phyloP scores from a whole-genome alignment of 352 stramenopile species.

The Phytophthora brassicae region DNA sequence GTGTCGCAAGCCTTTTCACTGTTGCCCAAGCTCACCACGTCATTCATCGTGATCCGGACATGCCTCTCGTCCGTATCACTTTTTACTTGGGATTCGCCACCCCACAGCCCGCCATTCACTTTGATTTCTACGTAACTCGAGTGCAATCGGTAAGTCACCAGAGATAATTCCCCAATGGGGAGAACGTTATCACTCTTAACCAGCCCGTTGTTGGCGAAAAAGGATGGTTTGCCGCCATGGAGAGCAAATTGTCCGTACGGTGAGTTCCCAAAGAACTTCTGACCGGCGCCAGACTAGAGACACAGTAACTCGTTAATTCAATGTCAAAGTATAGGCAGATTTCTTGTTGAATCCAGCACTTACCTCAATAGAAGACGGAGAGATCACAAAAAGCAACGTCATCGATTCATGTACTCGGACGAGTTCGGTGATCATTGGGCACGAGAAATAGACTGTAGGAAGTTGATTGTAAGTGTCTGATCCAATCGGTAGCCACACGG shows the following conservation, averaged over 20 bases:
- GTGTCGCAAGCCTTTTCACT: conserved; percentile 53
- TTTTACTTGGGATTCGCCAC: conserved; percentile 10
- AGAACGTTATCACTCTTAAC: conserved; percentile 31
- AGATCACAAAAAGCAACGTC: conserved; percentile 69
- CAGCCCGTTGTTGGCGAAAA: conserved; percentile 52
- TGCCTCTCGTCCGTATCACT: conserved; percentile 6
- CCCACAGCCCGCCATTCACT: conserved; percentile 35
- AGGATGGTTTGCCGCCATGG: conserved; percentile 54
- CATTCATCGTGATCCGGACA: conserved; percentile 52
- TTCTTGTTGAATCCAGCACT: too few relatives aligned
- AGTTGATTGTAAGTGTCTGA: conserved; percentile 33
- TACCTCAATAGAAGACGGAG: conserved; percentile 47
- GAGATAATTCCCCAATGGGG: conserved; percentile 27
- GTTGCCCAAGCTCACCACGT: conserved; percentile 54
- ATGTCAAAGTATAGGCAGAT: not conserved
- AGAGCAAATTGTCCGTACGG: conserved; percentile 71
- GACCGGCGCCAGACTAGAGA: conserved; percentile 27
- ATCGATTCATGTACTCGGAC: conserved; percentile 51
- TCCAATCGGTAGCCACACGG: conserved; percentile 31
- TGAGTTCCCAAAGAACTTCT: conserved; percentile 76
- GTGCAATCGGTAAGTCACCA: conserved; percentile 55
- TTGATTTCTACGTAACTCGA: conserved; percentile 50
- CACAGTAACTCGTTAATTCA: too few relatives aligned
- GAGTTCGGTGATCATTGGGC: conserved; percentile 40
- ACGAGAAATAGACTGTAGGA: conserved; percentile 50